Base-by-base conservation (phyloP, 495 filamentous ascomycete species). In the Penicillium subrubescens region DNA sequence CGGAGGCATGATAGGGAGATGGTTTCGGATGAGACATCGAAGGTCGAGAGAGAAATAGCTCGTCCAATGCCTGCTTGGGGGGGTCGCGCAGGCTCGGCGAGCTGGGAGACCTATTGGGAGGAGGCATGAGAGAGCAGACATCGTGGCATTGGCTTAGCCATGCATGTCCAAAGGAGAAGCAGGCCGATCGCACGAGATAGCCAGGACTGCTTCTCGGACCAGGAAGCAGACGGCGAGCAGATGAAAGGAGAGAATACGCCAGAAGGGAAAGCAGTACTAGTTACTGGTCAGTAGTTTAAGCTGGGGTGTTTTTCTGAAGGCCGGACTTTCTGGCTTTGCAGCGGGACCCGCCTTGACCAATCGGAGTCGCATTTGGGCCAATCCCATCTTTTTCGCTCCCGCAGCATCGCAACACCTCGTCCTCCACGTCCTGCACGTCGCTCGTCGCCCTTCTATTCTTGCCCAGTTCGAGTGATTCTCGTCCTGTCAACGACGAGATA, bases 61-160 rank as follows among this genome's bases (percentile, higher is more conserved):
- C 77, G 64, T 77, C 79, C 68, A 74, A 71, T 65, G 71, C 75
- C 79, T 81, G 73, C 73, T 79, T 81, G 67, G 79, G 75, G 71
- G 76, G 67, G 68, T 77, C 63, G 75, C 81, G 76, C 77, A 82
- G 75, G 76, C 79, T 81, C 73, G 80, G 77, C 71, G 83, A 81
- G 76, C 80, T 79, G 69, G 81, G 79, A 74, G 77, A 78, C 75
- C 77, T 79, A 79, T 77, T 79, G 79, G 83, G 74, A 75, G 80
- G 74, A 86, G 86, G 85, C 88, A 91, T 89, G 85, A 83, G 83
- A 81, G 67, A 76, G 71, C 79, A 77, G 76, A 80, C 88, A 91
- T 91, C 60, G 77, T 89, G 84, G 79, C 77, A 83, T 78, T 62
- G 61, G 69, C 51, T 78, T 65, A 79, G 65, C 79, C 72, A 68